Evolutionary conservation across 129 eudicot genomes (phyloP), one percentile per base, ranked within the genome.

Genomic region (Chrysanthemum makinoi): DNA sequence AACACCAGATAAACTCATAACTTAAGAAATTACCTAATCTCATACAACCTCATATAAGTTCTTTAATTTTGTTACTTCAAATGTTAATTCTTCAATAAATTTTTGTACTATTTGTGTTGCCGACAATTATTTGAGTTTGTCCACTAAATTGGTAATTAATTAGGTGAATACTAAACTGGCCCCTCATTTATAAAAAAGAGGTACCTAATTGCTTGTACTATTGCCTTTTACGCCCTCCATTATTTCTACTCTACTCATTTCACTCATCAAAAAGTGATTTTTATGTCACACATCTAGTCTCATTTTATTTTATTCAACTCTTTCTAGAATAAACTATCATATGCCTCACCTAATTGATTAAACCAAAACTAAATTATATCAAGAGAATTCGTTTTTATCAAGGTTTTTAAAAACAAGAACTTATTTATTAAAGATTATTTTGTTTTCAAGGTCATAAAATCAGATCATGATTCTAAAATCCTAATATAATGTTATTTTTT

Each of bases 51-150:
- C 43, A 33, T 33, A 0, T 35, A 35, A 5, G 7, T 5, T 35
- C 35, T 30, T 30, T 6, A 30, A 3, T 6, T 35, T 6, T 35
- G 44, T 35, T 6, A 35, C 44, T 7, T 8, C 44, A 81, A 53
- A 69, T 77, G 28, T 73, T 68, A 52, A 53, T 13, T 63, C 62
- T 15, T 12, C 2, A 26, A 58, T 16, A 43, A 63, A 69, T 59
- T 54, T 30, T 0, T 30, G 35, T 30, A 30, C 35, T 68, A 35
- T 35, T 7, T 65, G 64, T 77, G 30, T 71, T 83, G 84, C 96
- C 96, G 89, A 89, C 96, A 89, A 68, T 80, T 74, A 82, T 80
- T 69, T 80, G 62, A 79, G 82, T 83, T 82, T 76, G 64, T 57
- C 62, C 83, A 88, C 85, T 79, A 83, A 83, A 77, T 62, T 59